These are phyloP conservation scores for Claviceps fusiformis DNA, from an alignment of 2,329 filamentous ascomycete genomes.

Conservation along the genomic window DNA sequence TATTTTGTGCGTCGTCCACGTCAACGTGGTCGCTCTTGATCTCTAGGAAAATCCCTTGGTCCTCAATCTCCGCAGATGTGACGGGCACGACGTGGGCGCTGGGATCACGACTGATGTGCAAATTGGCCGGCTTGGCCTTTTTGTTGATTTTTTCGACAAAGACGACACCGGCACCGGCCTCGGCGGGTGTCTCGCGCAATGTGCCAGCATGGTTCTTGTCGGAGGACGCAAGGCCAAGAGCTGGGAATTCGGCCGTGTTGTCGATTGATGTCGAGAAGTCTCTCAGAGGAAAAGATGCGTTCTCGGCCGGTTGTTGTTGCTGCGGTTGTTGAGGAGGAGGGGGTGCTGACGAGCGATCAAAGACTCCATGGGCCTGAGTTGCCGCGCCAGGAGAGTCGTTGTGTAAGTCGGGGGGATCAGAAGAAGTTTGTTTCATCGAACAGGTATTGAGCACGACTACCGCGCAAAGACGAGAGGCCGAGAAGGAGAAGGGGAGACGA, in stretches of 20 bases:
- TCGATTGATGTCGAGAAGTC: slow-evolving; percentile 2
- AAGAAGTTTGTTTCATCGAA: slow-evolving; percentile 51
- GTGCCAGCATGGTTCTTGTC: slow-evolving; percentile 14
- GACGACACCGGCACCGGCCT: slow-evolving; percentile 4
- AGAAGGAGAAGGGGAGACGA: too few relatives aligned
- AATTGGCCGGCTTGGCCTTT: slow-evolving; percentile 7
- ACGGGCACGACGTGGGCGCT: slow-evolving; percentile 21
- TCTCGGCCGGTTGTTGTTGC: not conserved
- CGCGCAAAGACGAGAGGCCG: not conserved
- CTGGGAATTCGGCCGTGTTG: not conserved
- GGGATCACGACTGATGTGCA: slow-evolving; percentile 9
- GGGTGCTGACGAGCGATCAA: slow-evolving; percentile 16
- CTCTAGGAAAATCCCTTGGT: slow-evolving; percentile 44
- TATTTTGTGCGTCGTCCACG: slow-evolving; percentile 11
- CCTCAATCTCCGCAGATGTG: slow-evolving; percentile 36
- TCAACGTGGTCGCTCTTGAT: slow-evolving; percentile 9
- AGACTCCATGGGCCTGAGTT: slow-evolving; percentile 41
- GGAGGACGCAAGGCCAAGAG: not conserved
- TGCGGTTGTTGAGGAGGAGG: too few relatives aligned
- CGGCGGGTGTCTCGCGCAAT: slow-evolving; percentile 5
- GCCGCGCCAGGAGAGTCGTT: slow-evolving; percentile 41
- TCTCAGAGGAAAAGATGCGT: slow-evolving; percentile 1
- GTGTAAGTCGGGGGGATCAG: slow-evolving; percentile 40
- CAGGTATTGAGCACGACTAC: slow-evolving; percentile 16
- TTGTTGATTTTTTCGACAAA: slow-evolving; percentile 7